Conservation (phyloP, 768 basidiomycete species). For the Phallus indusiatus region DNA sequence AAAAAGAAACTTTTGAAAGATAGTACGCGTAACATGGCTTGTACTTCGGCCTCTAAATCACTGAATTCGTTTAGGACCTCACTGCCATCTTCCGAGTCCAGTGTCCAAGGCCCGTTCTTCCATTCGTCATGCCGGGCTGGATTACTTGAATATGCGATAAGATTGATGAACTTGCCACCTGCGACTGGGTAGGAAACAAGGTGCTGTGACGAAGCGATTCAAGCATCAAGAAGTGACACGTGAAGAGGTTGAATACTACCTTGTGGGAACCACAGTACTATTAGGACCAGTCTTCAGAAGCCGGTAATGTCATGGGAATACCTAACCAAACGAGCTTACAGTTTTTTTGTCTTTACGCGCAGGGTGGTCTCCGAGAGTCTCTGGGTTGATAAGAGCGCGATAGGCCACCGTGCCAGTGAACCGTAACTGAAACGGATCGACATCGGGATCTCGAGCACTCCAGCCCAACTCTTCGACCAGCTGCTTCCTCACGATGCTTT, state of each 20-base stretch:
- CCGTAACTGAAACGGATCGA: constrained; percentile 39
- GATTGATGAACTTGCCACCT: not conserved
- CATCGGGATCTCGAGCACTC: constrained; percentile 25
- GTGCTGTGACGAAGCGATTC: not conserved
- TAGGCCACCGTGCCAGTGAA: constrained; percentile 43
- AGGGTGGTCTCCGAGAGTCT: constrained; percentile 25
- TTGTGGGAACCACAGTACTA: not conserved
- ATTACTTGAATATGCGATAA: not conserved
- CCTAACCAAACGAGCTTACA: not conserved
- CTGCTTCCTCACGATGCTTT: constrained; percentile 23
- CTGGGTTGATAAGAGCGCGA: constrained; percentile 37
- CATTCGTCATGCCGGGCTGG: not conserved
- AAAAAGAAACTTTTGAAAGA: not conserved
- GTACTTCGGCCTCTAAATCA: constrained; percentile 52
- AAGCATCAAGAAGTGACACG: not conserved
- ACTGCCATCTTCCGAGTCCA: not conserved
- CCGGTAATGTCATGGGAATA: not conserved
- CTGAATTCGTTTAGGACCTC: constrained; percentile 37
- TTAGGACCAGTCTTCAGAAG: not conserved
- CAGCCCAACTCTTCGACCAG: constrained; percentile 16
- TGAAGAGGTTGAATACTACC: not conserved
- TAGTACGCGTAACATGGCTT: constrained; percentile 43
- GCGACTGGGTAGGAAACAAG: not conserved
- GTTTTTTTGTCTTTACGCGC: not conserved
- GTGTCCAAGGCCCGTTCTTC: not conserved